Percentiles rank a stretch among this genome's conserved stretches.
phyloP scores from a whole-genome alignment of 2,329 filamentous ascomycete species.

The Camillea tinctor region DNA sequence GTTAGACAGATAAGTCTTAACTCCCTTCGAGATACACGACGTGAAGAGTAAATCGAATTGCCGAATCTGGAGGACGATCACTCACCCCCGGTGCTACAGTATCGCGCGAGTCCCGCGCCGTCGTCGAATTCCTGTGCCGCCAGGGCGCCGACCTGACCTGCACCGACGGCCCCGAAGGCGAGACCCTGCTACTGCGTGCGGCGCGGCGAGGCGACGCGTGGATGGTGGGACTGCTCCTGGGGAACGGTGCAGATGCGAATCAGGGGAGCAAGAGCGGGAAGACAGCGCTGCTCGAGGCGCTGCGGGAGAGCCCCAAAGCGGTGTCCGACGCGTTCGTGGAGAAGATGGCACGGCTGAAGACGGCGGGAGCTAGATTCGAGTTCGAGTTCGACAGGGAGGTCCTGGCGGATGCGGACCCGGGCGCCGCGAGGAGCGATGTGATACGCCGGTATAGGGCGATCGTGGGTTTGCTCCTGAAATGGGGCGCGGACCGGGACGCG shows the following conservation, averaged over 20 bases:
- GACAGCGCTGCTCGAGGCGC: not conserved
- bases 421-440: not conserved
- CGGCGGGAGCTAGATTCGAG: no score
- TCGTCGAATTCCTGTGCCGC: not conserved
- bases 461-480: not conserved
- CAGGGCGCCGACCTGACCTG: not conserved
- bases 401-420: not conserved
- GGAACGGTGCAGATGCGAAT: conserved; percentile 1
- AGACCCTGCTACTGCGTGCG: not conserved
- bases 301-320: not conserved
- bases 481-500: not conserved
- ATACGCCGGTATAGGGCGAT: not conserved
- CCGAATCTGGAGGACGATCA: no score
- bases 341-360: not conserved
- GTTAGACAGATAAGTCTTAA: no score
- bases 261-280: not conserved
- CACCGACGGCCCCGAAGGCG: not conserved
- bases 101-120: not conserved
- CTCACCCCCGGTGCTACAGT: no score
- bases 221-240: not conserved
- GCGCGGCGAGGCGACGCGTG: not conserved
- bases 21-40: no score
- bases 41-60: no score
- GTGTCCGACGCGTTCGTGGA: not conserved
- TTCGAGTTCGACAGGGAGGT: conserved; percentile 2